Base-by-base conservation (phyloP, 306 rosid species). In the Pyrus bretschneideri region DNA sequence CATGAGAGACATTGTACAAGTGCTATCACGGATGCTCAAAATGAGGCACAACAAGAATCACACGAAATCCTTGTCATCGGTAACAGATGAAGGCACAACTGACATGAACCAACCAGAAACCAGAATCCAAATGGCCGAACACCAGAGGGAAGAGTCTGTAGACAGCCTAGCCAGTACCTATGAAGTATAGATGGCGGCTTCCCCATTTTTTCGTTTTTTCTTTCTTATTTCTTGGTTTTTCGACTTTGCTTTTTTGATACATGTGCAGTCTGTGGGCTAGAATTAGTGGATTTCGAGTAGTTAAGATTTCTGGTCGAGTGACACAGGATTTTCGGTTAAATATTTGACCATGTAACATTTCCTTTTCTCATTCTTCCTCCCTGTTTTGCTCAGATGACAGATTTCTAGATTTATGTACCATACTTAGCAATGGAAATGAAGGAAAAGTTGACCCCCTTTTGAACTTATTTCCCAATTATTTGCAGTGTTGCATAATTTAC, bases 1-100 rank as follows among this genome's bases (percentile, higher is more conserved):
- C 52, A 96, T 92, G 99, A 88, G 98, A 73, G 99, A 96, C 86
- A 84, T 80, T 13, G 99, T 92, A 44, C 99, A 91, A 82, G 97
- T 92, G 64, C 80, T 96, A 40, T 61, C 93, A 1, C 67, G 93
- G 78, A 81, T 96, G 64, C 78, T 87, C 23, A 92, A 96, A 77
- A 69, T 81, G 61, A 91, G 97, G 67, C 87, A 88, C 70, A 79
- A 63, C 29, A 84, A 49, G 76, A 92, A 63, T 75, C 86, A 87
- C 62, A 83, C 27, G 19, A 92, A 86, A 33, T 88, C 91, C 4
- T 58, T 84, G 68, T 95, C 99, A 51, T 77, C 90, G 22, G 79
- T 83, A 1, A 80, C 91, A 27, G 97, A 90, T 67, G 97, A 96
- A 64, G 93, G 82, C 45, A 46, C 87, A 23, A 80, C 91, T 7